Conservation (phyloP, 805 yeast genomes). For the Lachancea fermentati region DNA sequence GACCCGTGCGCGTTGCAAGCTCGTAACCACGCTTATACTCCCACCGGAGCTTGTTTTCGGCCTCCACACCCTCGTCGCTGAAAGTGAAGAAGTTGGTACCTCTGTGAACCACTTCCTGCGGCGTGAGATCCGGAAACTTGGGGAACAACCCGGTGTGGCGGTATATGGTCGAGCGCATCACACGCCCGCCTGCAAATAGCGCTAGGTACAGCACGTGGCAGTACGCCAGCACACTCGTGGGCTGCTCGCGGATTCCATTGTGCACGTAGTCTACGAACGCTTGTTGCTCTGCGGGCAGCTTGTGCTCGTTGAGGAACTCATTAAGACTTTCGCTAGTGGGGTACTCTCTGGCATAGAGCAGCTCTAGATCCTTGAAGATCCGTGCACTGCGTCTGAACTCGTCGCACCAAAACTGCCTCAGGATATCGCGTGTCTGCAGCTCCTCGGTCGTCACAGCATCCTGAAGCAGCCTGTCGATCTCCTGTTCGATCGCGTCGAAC, state of each 20-base stretch:
- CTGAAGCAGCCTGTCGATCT: conserved; percentile 42
- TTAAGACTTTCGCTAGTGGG: conserved; percentile 10
- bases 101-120: conserved; percentile 50
- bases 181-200: conserved; percentile 78
- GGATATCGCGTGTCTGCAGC: conserved; percentile 39
- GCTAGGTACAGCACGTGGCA: conserved; percentile 84
- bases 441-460: conserved; percentile 57
- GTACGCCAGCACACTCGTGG: conserved; percentile 69
- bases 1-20: conserved; percentile 62
- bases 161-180: conserved; percentile 60
- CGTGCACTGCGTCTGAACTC: conserved; percentile 58
- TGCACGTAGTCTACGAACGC: conserved; percentile 58
- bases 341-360: conserved; percentile 52
- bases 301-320: conserved; percentile 6
- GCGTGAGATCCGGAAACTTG: conserved; percentile 58
- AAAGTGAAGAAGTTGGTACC: conserved; percentile 61
- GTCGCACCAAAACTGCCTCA: conserved; percentile 61
- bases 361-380: conserved; percentile 56
- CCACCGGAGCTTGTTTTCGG: conserved; percentile 58
- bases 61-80: conserved; percentile 57
- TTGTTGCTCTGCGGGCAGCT: conserved; percentile 51
- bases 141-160: conserved; percentile 72
- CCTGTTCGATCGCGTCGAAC: conserved; percentile 56
- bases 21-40: conserved; percentile 73
- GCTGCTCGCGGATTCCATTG: conserved; percentile 50